Evolutionary conservation across 2,329 filamentous ascomycete genomes (phyloP), one percentile per base, ranked within the genome.

Genomic region (Cladobotryum mycophilum): DNA sequence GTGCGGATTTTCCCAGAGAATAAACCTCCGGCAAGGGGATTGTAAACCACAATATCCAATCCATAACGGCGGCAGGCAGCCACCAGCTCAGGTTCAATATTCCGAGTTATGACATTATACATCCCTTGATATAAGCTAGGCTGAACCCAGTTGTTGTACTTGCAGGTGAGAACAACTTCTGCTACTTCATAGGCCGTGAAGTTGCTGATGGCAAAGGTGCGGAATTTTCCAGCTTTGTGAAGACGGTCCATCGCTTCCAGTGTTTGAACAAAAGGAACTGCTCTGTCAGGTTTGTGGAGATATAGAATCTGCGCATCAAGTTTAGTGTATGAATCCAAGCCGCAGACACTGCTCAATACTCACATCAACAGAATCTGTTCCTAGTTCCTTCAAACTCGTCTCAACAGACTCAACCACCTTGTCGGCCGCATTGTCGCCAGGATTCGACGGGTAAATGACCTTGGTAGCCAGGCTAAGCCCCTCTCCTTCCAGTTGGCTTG

Each of bases 131-230:
- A 95, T 50, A 95, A 82, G 1, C 86, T 89, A 1, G 89, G 89
- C 37, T 85, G 80, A 14, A 95, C 86, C 88, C 88, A 95, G 54
- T 81, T 80, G 61, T 88, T 84, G 69, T 86, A 82, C 60, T 85
- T 85, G 75, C 87, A 92, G 37, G 83, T 85, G 67, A 89, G 80
- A 51, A 86, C 85, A 9, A 95, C 80, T 70, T 96, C 90, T 0
- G 89, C 89, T 9, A 96, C 87, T 66, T 96, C 90, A 64, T 86
- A 93, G 0, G 89, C 85, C 0, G 89, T 88, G 65, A 84, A 96
- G 70, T 96, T 96, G 60, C 82, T 87, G 52, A 96, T 70, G 2
- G 89, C 90, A 12, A 96, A 72, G 47, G 81, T 79, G 17, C 89
- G 82, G 62, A 96, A 95, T 65, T 92, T 93, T 53, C 89, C 89